A percentile compares a stretch with the other conserved stretches of the same genome.
Evolutionary conservation across 2,329 filamentous ascomycete species (phyloP).

Genomic region (Aspergillus sclerotialis): DNA sequence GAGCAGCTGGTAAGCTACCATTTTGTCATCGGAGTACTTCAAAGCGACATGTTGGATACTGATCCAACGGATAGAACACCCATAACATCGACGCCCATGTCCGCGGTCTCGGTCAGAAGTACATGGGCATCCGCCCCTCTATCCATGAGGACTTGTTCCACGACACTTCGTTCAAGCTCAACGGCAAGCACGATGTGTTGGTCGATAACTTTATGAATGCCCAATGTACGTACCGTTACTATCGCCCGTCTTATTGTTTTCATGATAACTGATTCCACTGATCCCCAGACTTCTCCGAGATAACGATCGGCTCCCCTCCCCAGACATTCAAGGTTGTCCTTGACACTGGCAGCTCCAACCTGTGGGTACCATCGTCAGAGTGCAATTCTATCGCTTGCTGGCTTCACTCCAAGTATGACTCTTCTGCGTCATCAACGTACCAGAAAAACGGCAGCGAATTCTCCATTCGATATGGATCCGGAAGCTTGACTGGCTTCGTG

Average conservation of each 20-base stretch:
- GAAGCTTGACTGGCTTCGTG: conserved; percentile 85
- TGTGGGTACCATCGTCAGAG: conserved; percentile 89
- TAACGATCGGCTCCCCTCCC: conserved; percentile 81
- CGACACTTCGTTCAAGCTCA: conserved; percentile 58
- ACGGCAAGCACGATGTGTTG: conserved; percentile 70
- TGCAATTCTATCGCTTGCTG: conserved; percentile 97
- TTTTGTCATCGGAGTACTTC: neutral
- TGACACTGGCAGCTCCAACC: conserved; percentile 96
- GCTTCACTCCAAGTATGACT: conserved; percentile 95
- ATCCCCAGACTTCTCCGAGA: conserved; percentile 84
- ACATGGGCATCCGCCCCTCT: conserved; percentile 74
- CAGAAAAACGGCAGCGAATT: conserved; percentile 90
- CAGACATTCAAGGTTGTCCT: conserved; percentile 98
- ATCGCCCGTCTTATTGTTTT: conserved; percentile 1
- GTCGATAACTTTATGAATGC: conserved; percentile 98
- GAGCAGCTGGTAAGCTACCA: conserved; percentile 74
- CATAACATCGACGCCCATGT: conserved; percentile 76
- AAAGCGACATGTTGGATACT: neutral
- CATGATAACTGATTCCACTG: conserved; percentile 5
- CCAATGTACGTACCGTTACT: conserved; percentile 67
- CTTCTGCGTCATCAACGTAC: conserved; percentile 78
- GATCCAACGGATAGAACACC: conserved; percentile 50
- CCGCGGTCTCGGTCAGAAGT: conserved; percentile 85
- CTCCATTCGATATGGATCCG: conserved; percentile 91
- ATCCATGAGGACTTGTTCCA: conserved; percentile 71